These are phyloP conservation scores for Hanseniaspora gamundiae DNA, from an alignment of 1,139 yeast genomes.

Conservation along the genomic window DNA sequence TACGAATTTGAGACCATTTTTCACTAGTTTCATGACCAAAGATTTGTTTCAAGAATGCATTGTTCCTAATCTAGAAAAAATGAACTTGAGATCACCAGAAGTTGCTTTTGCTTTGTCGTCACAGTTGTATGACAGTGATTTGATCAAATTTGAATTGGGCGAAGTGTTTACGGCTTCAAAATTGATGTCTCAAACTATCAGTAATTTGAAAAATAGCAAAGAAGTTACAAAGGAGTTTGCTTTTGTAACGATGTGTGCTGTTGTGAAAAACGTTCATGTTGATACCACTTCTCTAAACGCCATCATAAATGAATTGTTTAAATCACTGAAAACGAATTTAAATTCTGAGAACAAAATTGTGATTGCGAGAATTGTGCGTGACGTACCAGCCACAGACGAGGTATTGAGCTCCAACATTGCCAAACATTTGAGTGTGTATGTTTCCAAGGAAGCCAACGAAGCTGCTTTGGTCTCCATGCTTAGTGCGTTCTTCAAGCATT, in stretches of 20 bases:
- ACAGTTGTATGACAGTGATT: conserved; percentile 31
- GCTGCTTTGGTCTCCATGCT: conserved; percentile 39
- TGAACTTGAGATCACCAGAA: conserved; percentile 76
- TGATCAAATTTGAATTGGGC: conserved; percentile 27
- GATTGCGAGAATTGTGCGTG: conserved; percentile 32
- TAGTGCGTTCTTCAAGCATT: conserved; percentile 37
- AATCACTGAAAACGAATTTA: conserved; percentile 47
- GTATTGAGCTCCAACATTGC: conserved; percentile 29
- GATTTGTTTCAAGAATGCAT: conserved; percentile 33
- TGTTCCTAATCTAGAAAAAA: conserved; percentile 59
- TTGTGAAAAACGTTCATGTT: conserved; percentile 12
- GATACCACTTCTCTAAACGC: conserved; percentile 17
- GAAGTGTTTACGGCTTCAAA: conserved; percentile 34
- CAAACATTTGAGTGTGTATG: conserved; percentile 35
- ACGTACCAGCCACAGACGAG: conserved; percentile 17
- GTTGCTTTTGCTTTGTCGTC: conserved; percentile 42
- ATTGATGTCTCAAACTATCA: conserved; percentile 45
- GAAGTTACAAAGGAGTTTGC: conserved; percentile 49
- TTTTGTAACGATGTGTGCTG: conserved; percentile 28
- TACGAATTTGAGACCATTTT: conserved; percentile 24
- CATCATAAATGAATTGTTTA: conserved; percentile 41
- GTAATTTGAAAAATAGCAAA: conserved; percentile 63
- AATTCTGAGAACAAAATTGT: conserved; percentile 55
- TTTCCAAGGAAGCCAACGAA: conserved; percentile 71
- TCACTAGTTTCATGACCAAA: conserved; percentile 32